Conservation (phyloP, 768 basidiomycete genomes). For the Agrocybe praecox region DNA sequence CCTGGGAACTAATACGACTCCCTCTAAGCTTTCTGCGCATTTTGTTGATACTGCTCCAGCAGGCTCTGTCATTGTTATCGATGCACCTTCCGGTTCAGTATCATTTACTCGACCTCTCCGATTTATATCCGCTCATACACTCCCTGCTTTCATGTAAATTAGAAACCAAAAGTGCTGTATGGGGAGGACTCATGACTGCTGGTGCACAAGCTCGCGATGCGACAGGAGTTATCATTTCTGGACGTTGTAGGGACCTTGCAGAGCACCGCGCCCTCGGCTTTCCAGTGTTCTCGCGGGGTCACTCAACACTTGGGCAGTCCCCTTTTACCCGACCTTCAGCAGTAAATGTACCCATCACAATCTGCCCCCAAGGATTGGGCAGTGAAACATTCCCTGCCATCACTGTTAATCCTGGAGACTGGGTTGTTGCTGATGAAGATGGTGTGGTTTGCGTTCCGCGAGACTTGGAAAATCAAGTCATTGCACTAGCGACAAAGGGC, state of each 20-base stretch:
- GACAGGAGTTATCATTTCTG: constrained; percentile 79
- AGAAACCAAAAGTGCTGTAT: constrained; percentile 82
- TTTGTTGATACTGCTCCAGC: constrained; percentile 80
- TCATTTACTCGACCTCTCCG: constrained; percentile 5
- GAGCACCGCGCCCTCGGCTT: constrained; percentile 75
- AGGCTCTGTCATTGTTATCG: constrained; percentile 72
- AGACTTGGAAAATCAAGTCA: constrained; percentile 52
- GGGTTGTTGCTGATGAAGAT: constrained; percentile 86
- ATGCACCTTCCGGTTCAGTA: constrained; percentile 66
- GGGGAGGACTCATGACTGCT: constrained; percentile 92
- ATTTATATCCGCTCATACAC: constrained; percentile 19
- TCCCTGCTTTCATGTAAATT: constrained; percentile 3
- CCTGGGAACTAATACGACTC: constrained; percentile 49
- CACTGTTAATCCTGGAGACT: constrained; percentile 72
- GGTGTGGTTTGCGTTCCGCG: constrained; percentile 84
- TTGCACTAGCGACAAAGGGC: constrained; percentile 58
- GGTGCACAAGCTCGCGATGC: constrained; percentile 75
- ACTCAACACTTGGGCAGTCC: constrained; percentile 85
- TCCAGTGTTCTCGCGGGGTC: constrained; percentile 81
- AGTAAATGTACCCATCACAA: constrained; percentile 65
- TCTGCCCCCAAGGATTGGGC: constrained; percentile 42
- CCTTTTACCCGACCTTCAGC: constrained; percentile 82
- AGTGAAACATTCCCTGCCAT: constrained; percentile 52
- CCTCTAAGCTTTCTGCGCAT: constrained; percentile 69
- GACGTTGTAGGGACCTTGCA: constrained; percentile 80